Percentiles rank a stretch among this genome's conserved stretches.
Conservation (phyloP, 2,329 filamentous ascomycete genomes). For the Spiromastix sp. region DNA sequence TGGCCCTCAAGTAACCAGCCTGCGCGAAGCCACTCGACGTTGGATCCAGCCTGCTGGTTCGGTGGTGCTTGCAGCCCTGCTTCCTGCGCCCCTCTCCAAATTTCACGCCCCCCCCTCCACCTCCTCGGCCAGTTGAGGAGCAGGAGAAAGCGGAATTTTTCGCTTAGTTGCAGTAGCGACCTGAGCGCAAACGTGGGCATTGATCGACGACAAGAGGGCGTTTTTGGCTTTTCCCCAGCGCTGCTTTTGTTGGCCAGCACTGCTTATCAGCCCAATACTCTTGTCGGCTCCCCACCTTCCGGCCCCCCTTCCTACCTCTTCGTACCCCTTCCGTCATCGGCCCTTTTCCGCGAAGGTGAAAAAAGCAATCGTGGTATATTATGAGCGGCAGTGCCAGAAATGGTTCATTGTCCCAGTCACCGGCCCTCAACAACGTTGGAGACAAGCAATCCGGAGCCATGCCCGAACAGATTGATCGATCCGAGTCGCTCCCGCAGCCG, state of each 20-base stretch:
- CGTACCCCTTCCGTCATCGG: background rate
- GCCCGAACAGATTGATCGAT: conserved; percentile 29
- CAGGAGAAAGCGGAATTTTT: background rate
- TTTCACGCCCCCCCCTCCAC: no score
- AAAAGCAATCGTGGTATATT: no score
- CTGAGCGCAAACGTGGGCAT: conserved; percentile 11
- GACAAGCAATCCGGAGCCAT: conserved; percentile 29
- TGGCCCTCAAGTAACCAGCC: background rate
- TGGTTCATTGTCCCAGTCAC: conserved; percentile 25
- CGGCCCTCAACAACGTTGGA: conserved; percentile 24
- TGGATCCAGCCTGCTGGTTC: background rate
- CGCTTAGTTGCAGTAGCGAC: conserved; percentile 7
- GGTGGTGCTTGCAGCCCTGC: conserved; percentile 1
- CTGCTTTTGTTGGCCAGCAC: background rate
- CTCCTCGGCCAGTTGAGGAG: no score
- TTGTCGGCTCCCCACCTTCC: background rate
- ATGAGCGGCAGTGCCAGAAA: conserved; percentile 26
- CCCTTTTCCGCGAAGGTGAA: background rate
- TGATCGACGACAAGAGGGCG: conserved; percentile 10
- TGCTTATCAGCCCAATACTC: no score
- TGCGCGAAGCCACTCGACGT: conserved; percentile 1
- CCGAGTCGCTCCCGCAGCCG: conserved; percentile 32
- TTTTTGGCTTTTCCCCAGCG: background rate
- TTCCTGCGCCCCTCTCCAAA: no score
- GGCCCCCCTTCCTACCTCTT: background rate